phyloP scores from a whole-genome alignment of 179 eudicot genomes.

The Silene coronaria region DNA sequence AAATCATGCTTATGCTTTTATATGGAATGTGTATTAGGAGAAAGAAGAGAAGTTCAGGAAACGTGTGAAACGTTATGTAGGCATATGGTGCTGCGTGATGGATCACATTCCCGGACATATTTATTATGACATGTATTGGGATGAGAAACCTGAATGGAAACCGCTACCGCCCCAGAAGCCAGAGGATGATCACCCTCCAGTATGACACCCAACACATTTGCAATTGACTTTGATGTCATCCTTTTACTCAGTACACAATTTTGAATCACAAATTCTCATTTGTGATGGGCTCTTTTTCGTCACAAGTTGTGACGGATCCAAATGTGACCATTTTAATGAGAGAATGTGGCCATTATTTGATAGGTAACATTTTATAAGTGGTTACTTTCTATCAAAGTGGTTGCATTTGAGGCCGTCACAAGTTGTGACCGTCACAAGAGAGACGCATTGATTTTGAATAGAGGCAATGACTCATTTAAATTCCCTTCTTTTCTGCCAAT shows the following conservation, averaged over 20 bases:
- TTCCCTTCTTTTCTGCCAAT: background rate
- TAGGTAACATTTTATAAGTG: no score
- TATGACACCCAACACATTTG: slow-evolving; percentile 19
- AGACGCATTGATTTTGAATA: background rate
- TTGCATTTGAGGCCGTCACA: no score
- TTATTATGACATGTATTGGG: slow-evolving; percentile 97
- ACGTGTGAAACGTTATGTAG: slow-evolving; percentile 72
- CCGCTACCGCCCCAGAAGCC: slow-evolving; percentile 71
- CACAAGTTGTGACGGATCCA: no score
- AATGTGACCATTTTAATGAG: no score
- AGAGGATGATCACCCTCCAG: slow-evolving; percentile 81
- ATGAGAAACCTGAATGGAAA: slow-evolving; percentile 91
- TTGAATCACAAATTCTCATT: no score
- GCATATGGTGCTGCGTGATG: slow-evolving; percentile 89
- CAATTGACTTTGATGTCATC: background rate
- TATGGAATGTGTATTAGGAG: slow-evolving; percentile 32
- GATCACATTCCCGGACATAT: slow-evolving; percentile 73
- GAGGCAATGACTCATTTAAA: background rate
- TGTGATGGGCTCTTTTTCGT: no score
- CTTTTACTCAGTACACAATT: background rate
- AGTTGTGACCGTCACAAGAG: no score
- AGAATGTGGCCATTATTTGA: no score
- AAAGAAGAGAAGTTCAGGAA: slow-evolving; percentile 65
- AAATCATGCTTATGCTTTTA: background rate
- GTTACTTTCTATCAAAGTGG: no score